Conservation (phyloP, 768 basidiomycete genomes). For the Amanita muscaria region DNA sequence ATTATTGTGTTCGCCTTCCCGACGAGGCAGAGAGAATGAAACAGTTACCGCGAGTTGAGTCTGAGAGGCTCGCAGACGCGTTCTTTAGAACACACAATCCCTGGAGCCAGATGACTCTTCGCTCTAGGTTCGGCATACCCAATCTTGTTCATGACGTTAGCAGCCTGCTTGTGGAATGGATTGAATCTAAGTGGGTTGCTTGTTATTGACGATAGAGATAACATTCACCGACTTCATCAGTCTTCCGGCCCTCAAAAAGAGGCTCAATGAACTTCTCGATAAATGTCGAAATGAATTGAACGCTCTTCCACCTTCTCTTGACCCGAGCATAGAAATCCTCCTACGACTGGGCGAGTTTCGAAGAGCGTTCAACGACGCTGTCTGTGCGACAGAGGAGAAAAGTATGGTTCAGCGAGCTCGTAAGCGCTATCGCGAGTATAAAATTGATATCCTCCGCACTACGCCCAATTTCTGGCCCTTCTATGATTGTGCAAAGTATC, state of each 20-base stretch:
- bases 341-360: constrained; percentile 37
- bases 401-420: constrained; percentile 27
- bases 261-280: too few relatives aligned
- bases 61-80: constrained; percentile 26
- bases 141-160: constrained; percentile 49
- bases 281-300: constrained; percentile 19
- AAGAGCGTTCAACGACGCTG: constrained; percentile 20
- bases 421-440: constrained; percentile 25
- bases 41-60: constrained; percentile 26
- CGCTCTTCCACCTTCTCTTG: constrained; percentile 23
- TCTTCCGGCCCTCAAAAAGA: too few relatives aligned
- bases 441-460: constrained; percentile 26
- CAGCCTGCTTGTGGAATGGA: constrained; percentile 39
- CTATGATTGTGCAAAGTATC: background rate
- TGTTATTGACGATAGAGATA: constrained; percentile 29
- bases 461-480: constrained; percentile 31
- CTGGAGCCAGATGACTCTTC: constrained; percentile 39
- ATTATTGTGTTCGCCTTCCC: constrained; percentile 59
- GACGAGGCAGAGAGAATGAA: constrained; percentile 44
- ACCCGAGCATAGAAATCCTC: constrained; percentile 39
- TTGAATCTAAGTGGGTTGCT: constrained; percentile 34
- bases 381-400: constrained; percentile 25
- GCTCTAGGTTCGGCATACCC: constrained; percentile 44
- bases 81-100: constrained; percentile 44
- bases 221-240: too few relatives aligned